Evolutionary conservation across 2,329 filamentous ascomycete species (phyloP).

Genomic region (Paecilomyces fulvus): DNA sequence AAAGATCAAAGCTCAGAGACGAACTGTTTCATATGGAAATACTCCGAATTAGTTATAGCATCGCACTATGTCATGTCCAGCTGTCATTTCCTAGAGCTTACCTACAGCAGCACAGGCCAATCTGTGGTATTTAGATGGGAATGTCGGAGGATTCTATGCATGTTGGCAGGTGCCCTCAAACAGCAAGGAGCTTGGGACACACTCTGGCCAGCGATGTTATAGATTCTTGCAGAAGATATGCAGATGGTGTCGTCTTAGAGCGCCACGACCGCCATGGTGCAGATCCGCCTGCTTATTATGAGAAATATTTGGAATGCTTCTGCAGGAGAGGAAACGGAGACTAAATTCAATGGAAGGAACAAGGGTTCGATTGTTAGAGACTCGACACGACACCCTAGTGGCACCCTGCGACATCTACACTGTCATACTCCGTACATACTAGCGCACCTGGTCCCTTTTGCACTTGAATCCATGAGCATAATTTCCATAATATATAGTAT

Average conservation of each 20-base stretch:
- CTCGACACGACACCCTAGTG: background rate
- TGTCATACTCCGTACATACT: background rate
- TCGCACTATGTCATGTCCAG: background rate
- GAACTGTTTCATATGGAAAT: background rate
- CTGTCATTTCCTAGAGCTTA: background rate
- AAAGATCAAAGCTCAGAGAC: background rate
- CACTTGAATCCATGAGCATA: background rate
- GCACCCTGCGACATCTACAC: background rate
- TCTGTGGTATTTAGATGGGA: background rate
- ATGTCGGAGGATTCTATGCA: background rate
- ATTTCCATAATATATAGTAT: background rate
- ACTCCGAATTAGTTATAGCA: background rate
- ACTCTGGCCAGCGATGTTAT: background rate
- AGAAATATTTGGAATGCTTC: background rate
- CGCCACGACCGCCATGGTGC: background rate
- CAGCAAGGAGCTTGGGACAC: background rate
- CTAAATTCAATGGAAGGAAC: background rate
- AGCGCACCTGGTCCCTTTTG: background rate
- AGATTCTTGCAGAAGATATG: background rate
- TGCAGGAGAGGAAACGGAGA: background rate
- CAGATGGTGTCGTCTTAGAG: background rate
- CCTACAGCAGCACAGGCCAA: background rate
- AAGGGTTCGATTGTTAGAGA: background rate
- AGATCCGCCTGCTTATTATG: background rate
- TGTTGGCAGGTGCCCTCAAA: background rate